Conservation (phyloP, 1,284 basidiomycete species). For the Pseudozyma hubeiensis region DNA sequence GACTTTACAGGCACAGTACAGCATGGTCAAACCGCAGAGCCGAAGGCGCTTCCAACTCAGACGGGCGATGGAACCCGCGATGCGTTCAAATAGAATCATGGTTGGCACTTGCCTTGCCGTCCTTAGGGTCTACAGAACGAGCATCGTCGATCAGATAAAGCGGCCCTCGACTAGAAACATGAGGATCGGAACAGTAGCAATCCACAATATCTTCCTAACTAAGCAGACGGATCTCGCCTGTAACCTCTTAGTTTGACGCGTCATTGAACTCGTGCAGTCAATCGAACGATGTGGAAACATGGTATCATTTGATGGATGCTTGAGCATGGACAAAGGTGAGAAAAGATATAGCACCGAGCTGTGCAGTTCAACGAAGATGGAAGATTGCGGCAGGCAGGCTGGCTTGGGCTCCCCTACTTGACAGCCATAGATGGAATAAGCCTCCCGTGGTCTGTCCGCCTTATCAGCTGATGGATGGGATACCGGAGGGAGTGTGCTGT, state of each 20-base stretch:
- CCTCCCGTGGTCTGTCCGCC: not conserved
- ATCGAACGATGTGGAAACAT: not conserved
- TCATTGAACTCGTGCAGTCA: too few species aligned
- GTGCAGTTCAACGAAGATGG: not conserved
- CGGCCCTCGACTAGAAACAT: too few species aligned
- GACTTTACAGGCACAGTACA: slow-evolving; percentile 72
- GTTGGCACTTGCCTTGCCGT: too few species aligned
- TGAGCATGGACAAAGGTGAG: slow-evolving; percentile 10
- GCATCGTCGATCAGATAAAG: too few species aligned
- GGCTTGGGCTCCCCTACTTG: not conserved
- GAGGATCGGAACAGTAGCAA: too few species aligned
- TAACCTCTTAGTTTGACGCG: too few species aligned
- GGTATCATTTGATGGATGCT: slow-evolving; percentile 35
- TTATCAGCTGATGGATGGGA: too few species aligned
- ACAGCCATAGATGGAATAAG: not conserved
- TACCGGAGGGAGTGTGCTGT: too few species aligned
- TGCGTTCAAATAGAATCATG: slow-evolving; percentile 11
- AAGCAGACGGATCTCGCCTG: too few species aligned
- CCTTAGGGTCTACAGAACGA: too few species aligned
- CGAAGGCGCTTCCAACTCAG: slow-evolving; percentile 12
- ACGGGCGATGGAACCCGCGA: slow-evolving; percentile 16
- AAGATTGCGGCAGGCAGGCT: not conserved
- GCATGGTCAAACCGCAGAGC: slow-evolving; percentile 6
- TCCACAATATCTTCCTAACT: too few species aligned
- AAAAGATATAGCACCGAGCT: slow-evolving; percentile 23